Evolutionary conservation across 164 flowering plant genomes (phyloP).

Genomic region (Stephania yunnanensis): DNA sequence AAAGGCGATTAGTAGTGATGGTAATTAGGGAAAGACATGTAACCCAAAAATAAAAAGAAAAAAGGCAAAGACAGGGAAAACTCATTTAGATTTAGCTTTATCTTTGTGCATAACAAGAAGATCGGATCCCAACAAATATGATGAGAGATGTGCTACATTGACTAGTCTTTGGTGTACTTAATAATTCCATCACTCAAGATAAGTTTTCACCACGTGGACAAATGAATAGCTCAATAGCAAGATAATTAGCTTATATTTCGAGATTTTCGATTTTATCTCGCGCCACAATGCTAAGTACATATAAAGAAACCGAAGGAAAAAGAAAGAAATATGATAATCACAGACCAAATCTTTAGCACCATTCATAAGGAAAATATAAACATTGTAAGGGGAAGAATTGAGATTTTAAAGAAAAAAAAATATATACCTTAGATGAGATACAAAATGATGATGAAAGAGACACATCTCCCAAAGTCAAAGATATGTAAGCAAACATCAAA

Average conservation of each 20-base stretch:
- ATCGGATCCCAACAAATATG: too few species aligned
- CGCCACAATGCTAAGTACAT: neutral
- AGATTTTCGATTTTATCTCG: neutral
- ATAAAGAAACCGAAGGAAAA: neutral
- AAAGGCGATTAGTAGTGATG: too few species aligned
- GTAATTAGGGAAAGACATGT: too few species aligned
- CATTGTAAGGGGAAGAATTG: neutral
- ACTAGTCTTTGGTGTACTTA: neutral
- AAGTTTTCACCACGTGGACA: neutral
- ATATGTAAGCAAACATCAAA: conserved; percentile 98
- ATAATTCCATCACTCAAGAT: neutral
- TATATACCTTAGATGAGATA: conserved; percentile 86
- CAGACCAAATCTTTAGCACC: neutral
- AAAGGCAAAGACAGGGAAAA: too few species aligned
- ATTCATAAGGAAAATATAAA: neutral
- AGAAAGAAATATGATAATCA: neutral
- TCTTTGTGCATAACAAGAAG: too few species aligned
- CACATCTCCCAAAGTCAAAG: conserved; percentile 80
- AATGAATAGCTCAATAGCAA: neutral
- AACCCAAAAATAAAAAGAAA: too few species aligned
- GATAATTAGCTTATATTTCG: neutral
- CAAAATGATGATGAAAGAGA: conserved; percentile 60
- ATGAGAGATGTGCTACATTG: neutral
- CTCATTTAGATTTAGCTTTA: too few species aligned
- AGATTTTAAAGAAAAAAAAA: neutral